Evolutionary conservation across 169 alveolate genomes (phyloP).

Genomic region (Eimeria mitis): DNA sequence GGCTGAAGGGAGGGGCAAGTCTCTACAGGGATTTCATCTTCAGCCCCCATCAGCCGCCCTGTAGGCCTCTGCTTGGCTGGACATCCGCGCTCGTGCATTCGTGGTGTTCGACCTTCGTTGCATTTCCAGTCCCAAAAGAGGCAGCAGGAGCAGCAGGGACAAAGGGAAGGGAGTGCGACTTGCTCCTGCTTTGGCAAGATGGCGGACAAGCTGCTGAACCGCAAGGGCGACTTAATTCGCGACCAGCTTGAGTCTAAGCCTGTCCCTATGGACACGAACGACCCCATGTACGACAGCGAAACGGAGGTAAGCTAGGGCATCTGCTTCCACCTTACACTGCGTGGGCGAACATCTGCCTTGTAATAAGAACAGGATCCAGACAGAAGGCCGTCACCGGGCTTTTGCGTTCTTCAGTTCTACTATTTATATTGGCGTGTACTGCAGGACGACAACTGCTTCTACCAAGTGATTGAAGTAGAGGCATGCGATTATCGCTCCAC

Average conservation of each 20-base stretch:
- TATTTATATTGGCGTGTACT: neutral
- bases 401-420: neutral
- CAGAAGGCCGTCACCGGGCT: neutral
- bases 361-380: neutral
- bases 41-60: neutral
- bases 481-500: slow-evolving; percentile 72
- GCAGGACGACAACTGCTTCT: slow-evolving; percentile 80
- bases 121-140: slow-evolving; percentile 4
- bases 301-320: slow-evolving; percentile 6
- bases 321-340: neutral
- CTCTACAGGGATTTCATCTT: neutral
- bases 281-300: slow-evolving; percentile 69
- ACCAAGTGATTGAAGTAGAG: slow-evolving; percentile 71
- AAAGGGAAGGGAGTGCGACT: neutral
- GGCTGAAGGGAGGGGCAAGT: neutral
- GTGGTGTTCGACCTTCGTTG: neutral
- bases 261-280: slow-evolving; percentile 61
- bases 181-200: slow-evolving; percentile 3
- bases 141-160: slow-evolving; percentile 21
- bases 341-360: too few relatives aligned
- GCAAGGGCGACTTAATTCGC: slow-evolving; percentile 52
- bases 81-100: neutral
- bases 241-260: slow-evolving; percentile 56
- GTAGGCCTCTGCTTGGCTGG: neutral
- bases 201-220: slow-evolving; percentile 69